Evolutionary conservation across 2,329 filamentous ascomycete genomes (phyloP).

Genomic region (Onygenales sp.): DNA sequence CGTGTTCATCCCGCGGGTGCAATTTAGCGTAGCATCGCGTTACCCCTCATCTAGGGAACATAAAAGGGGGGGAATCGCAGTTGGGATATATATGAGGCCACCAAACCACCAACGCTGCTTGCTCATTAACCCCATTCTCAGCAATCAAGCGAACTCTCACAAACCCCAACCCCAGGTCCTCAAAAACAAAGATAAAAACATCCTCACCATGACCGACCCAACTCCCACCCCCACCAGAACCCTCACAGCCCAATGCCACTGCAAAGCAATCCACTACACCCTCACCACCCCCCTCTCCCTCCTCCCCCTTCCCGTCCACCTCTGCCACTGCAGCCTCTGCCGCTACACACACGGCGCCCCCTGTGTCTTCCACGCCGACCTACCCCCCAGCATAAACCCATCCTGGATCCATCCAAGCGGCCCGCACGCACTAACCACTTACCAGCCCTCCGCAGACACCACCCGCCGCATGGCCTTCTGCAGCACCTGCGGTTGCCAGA

Average conservation of each 20-base stretch:
- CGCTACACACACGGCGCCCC: conserved; percentile 30
- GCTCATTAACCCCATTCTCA: too few relatives aligned
- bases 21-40: too few relatives aligned
- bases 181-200: too few relatives aligned
- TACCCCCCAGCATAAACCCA: conserved; percentile 14
- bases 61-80: too few relatives aligned
- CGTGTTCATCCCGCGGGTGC: too few relatives aligned
- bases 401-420: conserved; percentile 17
- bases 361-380: conserved; percentile 17
- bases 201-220: background rate
- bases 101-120: too few relatives aligned
- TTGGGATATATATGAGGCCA: too few relatives aligned
- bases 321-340: conserved; percentile 39
- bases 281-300: conserved; percentile 22
- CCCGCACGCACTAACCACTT: conserved; percentile 16
- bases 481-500: conserved; percentile 34
- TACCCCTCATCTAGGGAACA: too few relatives aligned
- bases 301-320: conserved; percentile 30
- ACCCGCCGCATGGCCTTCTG: conserved; percentile 31
- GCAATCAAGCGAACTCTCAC: too few relatives aligned
- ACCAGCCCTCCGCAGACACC: conserved; percentile 19
- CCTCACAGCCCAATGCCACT: conserved; percentile 19
- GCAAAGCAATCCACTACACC: conserved; percentile 19
- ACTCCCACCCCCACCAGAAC: conserved; percentile 6
- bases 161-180: too few relatives aligned